Evolutionary conservation across 1,139 yeast genomes (phyloP).

Genomic region (Yamadazyma trypodendri): DNA sequence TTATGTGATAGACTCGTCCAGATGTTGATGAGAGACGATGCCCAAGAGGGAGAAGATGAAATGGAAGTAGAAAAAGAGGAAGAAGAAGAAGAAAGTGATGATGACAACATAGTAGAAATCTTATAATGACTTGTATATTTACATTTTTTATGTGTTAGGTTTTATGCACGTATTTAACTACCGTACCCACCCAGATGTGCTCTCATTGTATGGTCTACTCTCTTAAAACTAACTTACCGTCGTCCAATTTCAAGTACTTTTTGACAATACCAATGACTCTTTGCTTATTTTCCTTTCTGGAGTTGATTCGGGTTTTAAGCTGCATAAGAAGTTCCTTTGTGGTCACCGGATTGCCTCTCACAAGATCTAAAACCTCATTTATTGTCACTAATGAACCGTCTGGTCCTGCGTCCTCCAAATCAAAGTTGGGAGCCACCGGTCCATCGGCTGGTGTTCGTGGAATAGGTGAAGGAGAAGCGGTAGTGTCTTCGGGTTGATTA

Average conservation of each 20-base stretch:
- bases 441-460: not conserved
- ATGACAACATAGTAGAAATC: conserved; percentile 53
- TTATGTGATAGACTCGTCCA: conserved; percentile 76
- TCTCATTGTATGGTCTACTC: conserved; percentile 29
- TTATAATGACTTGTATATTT: conserved; percentile 23
- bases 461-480: conserved; percentile 18
- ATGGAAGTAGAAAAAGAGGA: conserved; percentile 27
- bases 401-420: conserved; percentile 40
- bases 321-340: conserved; percentile 64
- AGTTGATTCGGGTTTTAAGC: conserved; percentile 61
- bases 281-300: conserved; percentile 68
- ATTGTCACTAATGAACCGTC: conserved; percentile 56
- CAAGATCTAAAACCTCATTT: conserved; percentile 66
- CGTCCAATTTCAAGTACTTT: conserved; percentile 64
- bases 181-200: too few species aligned
- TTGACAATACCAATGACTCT: conserved; percentile 68
- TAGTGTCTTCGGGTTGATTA: conserved; percentile 10
- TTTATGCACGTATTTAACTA: conserved; percentile 1
- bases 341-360: conserved; percentile 61
- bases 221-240: conserved; percentile 64
- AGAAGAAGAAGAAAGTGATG: conserved; percentile 31
- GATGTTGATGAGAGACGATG: conserved; percentile 90
- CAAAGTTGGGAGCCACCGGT: conserved; percentile 14
- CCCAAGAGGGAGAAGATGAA: conserved; percentile 31
- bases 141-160: conserved; percentile 1